Evolutionary conservation across 2,329 filamentous ascomycete species (phyloP).

Genomic region (Huntiella decipiens): DNA sequence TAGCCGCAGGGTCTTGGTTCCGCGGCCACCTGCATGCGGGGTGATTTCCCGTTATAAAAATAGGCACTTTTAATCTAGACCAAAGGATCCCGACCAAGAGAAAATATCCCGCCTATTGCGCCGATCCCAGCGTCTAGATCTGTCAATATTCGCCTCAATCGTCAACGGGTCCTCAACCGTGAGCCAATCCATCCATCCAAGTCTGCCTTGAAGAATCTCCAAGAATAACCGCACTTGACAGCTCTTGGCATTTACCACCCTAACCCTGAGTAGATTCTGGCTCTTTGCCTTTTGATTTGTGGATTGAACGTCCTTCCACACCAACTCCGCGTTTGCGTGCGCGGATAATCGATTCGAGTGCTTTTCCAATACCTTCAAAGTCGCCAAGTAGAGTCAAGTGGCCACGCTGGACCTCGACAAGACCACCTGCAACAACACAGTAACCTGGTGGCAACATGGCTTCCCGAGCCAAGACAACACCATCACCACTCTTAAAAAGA

Average conservation of each 20-base stretch:
- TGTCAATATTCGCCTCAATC: neutral
- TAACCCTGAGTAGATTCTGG: neutral
- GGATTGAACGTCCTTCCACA: neutral
- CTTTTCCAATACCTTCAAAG: conserved; percentile 58
- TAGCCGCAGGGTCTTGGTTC: too few relatives aligned
- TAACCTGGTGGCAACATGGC: conserved; percentile 76
- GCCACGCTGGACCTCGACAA: conserved; percentile 63
- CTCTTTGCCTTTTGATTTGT: conserved; percentile 2
- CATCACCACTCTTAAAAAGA: conserved; percentile 72
- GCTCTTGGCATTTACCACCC: neutral
- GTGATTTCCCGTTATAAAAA: too few relatives aligned
- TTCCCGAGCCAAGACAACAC: conserved; percentile 68
- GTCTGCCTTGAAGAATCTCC: neutral
- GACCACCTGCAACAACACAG: conserved; percentile 48
- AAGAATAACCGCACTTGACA: neutral
- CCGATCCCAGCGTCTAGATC: neutral
- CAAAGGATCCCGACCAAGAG: too few relatives aligned
- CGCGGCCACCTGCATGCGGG: too few relatives aligned
- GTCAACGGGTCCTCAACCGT: neutral
- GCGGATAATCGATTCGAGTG: conserved; percentile 46
- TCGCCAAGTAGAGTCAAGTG: conserved; percentile 81
- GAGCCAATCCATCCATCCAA: conserved; percentile 1
- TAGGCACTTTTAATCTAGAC: too few relatives aligned
- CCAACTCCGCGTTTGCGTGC: conserved; percentile 59
- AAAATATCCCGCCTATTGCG: too few relatives aligned